phyloP scores from a whole-genome alignment of 2,329 filamentous ascomycete genomes.

The Trichoderma polysporum region DNA sequence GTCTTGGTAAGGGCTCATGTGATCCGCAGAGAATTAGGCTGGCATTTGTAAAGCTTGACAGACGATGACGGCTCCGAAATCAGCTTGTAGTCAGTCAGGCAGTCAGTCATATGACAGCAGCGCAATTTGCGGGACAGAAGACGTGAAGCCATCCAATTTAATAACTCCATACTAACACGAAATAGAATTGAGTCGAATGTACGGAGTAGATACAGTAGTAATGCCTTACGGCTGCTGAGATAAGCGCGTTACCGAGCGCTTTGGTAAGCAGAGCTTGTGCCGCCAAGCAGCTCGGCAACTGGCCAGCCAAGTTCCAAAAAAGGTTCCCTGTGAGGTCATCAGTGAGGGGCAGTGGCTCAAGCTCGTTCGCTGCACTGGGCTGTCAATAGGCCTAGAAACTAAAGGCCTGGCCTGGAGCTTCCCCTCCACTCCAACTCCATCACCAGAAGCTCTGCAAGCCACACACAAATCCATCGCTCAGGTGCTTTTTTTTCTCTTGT shows the following conservation, averaged over 20 bases:
- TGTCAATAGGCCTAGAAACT: too few relatives aligned
- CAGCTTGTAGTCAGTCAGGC: too few relatives aligned
- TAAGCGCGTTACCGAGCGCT: background rate
- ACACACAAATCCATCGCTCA: background rate
- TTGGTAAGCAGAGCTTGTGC: constrained; percentile 1
- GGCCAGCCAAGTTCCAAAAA: background rate
- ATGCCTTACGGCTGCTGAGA: background rate
- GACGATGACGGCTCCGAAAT: background rate
- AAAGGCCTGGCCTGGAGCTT: background rate
- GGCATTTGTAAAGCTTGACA: background rate
- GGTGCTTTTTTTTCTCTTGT: background rate
- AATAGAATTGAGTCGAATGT: too few relatives aligned
- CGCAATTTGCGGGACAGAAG: too few relatives aligned
- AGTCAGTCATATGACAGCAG: too few relatives aligned
- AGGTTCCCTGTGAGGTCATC: constrained; percentile 8
- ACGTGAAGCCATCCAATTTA: too few relatives aligned
- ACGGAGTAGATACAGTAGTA: too few relatives aligned
- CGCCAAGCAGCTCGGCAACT: background rate
- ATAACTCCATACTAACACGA: too few relatives aligned
- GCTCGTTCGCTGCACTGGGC: background rate
- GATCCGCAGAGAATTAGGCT: too few relatives aligned
- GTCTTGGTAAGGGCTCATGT: background rate
- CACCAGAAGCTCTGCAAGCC: background rate
- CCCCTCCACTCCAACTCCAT: background rate
- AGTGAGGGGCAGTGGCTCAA: constrained; percentile 5